Evolutionary conservation across 768 basidiomycete species (phyloP).

Genomic region (Pisolithus sp.): DNA sequence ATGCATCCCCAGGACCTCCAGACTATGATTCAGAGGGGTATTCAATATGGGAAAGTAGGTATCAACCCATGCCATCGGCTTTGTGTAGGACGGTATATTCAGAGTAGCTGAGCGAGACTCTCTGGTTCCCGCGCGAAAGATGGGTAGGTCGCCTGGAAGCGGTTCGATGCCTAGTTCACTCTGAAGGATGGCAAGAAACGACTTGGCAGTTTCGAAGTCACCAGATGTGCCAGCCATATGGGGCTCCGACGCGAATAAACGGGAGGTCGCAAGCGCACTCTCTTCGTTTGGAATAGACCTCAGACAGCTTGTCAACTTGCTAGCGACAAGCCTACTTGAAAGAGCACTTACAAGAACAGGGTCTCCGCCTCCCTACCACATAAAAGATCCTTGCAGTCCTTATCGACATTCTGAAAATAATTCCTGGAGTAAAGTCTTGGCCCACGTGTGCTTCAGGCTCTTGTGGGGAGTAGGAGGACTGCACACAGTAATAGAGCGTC

Average conservation of each 20-base stretch:
- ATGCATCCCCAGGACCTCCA: conserved; percentile 49
- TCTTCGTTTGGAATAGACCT: conserved; percentile 48
- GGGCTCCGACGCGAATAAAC: conserved; percentile 45
- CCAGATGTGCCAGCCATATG: conserved; percentile 55
- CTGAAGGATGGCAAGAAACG: conserved; percentile 49
- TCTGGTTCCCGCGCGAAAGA: conserved; percentile 52
- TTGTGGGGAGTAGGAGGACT: background rate
- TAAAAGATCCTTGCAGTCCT: conserved; percentile 13
- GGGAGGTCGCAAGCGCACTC: conserved; percentile 46
- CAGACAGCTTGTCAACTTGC: background rate
- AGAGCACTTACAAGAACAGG: conserved; percentile 36
- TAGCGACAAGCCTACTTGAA: background rate
- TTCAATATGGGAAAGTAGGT: conserved; percentile 74
- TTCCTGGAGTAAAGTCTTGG: conserved; percentile 10
- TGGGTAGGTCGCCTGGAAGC: conserved; percentile 28
- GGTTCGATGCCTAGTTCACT: conserved; percentile 38
- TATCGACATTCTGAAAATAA: conserved; percentile 13
- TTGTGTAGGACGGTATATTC: conserved; percentile 32
- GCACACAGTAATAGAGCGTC: conserved; percentile 13
- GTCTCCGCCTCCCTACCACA: conserved; percentile 36
- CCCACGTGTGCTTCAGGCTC: conserved; percentile 7
- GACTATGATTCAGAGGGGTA: conserved; percentile 49
- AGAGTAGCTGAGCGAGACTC: conserved; percentile 50
- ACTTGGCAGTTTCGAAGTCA: conserved; percentile 52
- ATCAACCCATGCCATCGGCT: conserved; percentile 56